These are phyloP conservation scores for Fraxinus velutina DNA, from an alignment of 305 asterid genomes.

Conservation along the genomic window DNA sequence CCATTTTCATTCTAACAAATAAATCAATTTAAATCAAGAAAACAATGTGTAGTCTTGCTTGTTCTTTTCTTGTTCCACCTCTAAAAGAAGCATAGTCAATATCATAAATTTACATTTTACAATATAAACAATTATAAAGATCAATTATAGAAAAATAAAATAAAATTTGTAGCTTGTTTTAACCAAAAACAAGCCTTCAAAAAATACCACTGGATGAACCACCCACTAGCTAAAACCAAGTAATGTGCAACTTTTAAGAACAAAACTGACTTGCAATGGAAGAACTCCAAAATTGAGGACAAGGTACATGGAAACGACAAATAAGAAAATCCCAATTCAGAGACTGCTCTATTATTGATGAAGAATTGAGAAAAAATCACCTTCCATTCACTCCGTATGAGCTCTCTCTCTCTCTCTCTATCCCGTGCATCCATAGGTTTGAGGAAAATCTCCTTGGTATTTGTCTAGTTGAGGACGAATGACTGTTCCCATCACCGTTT, in stretches of 20 bases:
- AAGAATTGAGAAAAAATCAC: constrained; percentile 24
- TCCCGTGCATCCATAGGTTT: constrained; percentile 49
- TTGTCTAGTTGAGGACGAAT: constrained; percentile 54
- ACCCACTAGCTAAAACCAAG: not conserved
- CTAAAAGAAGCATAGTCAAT: no score
- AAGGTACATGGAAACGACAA: constrained; percentile 24
- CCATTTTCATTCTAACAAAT: no score
- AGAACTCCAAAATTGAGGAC: constrained; percentile 15
- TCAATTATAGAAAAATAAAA: no score
- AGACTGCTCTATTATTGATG: constrained; percentile 27
- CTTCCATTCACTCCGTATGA: constrained; percentile 20
- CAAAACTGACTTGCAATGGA: not conserved
- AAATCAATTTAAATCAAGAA: no score
- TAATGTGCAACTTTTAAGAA: not conserved
- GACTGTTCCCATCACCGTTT: constrained; percentile 41
- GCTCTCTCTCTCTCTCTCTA: constrained; percentile 22
- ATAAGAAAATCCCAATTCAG: constrained; percentile 21
- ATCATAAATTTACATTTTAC: no score
- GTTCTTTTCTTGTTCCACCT: no score
- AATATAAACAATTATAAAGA: no score
- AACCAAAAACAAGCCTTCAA: no score
- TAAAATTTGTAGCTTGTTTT: no score
- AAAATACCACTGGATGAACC: no score
- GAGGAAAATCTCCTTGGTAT: constrained; percentile 60
- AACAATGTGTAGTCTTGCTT: no score